Conservation (phyloP, 2,329 filamentous ascomycete species). For the Colletotrichum destructivum region DNA sequence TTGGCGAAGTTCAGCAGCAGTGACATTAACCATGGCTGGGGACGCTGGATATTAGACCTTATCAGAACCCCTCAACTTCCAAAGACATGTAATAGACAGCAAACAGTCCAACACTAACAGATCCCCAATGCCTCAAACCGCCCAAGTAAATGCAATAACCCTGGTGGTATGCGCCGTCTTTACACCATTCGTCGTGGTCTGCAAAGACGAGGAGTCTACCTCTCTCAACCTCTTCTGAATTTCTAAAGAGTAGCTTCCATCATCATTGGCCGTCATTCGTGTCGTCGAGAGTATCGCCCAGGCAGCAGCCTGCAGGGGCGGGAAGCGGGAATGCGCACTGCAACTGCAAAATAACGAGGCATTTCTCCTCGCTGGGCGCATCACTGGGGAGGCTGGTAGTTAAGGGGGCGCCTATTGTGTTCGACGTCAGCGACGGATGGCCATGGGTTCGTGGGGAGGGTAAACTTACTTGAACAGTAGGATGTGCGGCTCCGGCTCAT, state of each 20-base stretch:
- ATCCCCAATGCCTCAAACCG: conserved; percentile 39
- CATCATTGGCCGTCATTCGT: conserved; percentile 42
- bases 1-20: conserved; percentile 7
- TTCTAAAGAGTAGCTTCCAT: conserved; percentile 47
- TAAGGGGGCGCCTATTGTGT: conserved; percentile 79
- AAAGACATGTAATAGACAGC: conserved; percentile 40
- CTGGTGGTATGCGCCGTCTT: conserved; percentile 41
- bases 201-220: conserved; percentile 38
- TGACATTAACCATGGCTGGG: conserved; percentile 14
- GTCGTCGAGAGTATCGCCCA: conserved; percentile 39
- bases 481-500: conserved; percentile 98
- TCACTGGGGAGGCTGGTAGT: conserved; percentile 82
- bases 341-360: conserved; percentile 35
- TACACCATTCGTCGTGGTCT: conserved; percentile 36
- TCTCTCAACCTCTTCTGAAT: conserved; percentile 39
- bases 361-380: conserved; percentile 29
- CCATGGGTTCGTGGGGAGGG: neutral
- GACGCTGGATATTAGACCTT: conserved; percentile 26
- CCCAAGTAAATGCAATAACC: conserved; percentile 43
- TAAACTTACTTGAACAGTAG: conserved; percentile 93
- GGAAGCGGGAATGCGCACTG: conserved; percentile 32
- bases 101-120: conserved; percentile 39
- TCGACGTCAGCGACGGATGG: conserved; percentile 7
- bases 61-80: conserved; percentile 34
- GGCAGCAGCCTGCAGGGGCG: conserved; percentile 29